Evolutionary conservation across 768 basidiomycete genomes (phyloP).

Genomic region (Podaxis rugospora): DNA sequence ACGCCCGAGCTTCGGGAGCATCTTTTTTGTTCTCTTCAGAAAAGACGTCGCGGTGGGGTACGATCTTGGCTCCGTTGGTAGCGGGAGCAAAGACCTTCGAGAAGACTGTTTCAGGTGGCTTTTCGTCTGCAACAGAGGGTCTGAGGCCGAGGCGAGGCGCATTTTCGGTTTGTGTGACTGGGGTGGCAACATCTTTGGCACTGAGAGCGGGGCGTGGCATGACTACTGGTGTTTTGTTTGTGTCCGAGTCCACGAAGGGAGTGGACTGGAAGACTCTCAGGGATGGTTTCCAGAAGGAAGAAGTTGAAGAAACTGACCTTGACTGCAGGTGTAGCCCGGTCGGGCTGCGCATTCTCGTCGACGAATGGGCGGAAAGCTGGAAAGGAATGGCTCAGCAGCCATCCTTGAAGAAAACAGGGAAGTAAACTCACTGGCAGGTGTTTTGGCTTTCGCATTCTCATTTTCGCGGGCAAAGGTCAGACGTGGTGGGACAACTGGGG

Average conservation of each 20-base stretch:
- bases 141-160: constrained; percentile 20
- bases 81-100: constrained; percentile 64
- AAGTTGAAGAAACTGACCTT: constrained; percentile 30
- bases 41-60: constrained; percentile 39
- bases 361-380: constrained; percentile 65
- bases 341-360: constrained; percentile 52
- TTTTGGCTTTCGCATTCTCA: constrained; percentile 38
- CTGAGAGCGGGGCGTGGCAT: constrained; percentile 43
- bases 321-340: constrained; percentile 36
- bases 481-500: constrained; percentile 33
- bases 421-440: constrained; percentile 27
- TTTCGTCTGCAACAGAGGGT: constrained; percentile 33
- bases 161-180: constrained; percentile 26
- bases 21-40: constrained; percentile 38
- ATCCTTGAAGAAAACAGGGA: constrained; percentile 3
- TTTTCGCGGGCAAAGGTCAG: constrained; percentile 29
- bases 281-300: neutral
- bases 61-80: constrained; percentile 34
- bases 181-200: constrained; percentile 41
- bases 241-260: constrained; percentile 57
- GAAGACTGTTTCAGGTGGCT: constrained; percentile 39
- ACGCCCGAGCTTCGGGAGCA: constrained; percentile 28
- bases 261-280: constrained; percentile 43
- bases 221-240: constrained; percentile 38
- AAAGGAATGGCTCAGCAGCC: constrained; percentile 15